Evolutionary conservation across 169 alveolate genomes (phyloP).

Genomic region (Neospora caninum): DNA sequence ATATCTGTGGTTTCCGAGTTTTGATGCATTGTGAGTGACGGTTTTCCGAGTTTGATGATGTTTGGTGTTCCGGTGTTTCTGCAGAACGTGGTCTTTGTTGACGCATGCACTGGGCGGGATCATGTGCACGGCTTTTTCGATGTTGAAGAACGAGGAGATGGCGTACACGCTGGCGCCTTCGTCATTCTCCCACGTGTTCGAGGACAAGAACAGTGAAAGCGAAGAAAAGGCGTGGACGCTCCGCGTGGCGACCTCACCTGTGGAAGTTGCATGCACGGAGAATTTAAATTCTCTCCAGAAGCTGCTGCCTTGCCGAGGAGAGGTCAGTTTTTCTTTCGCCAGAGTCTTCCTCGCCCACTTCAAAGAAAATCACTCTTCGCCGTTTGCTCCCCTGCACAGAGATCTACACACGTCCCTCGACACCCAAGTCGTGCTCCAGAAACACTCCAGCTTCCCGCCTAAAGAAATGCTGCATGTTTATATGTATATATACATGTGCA

Average conservation of each 20-base stretch:
- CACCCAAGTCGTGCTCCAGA: too few relatives aligned
- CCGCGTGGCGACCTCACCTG: background rate
- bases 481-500: too few relatives aligned
- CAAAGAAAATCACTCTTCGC: too few relatives aligned
- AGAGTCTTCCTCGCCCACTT: background rate
- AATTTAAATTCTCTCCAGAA: conserved; percentile 9
- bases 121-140: conserved; percentile 5
- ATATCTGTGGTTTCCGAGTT: background rate
- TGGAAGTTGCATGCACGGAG: conserved; percentile 29
- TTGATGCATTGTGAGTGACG: too few relatives aligned
- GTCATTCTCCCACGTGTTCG: background rate
- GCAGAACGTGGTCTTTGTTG: conserved; percentile 27
- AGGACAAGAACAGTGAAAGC: background rate
- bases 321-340: background rate
- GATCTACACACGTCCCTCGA: too few relatives aligned
- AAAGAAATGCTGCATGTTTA: too few relatives aligned
- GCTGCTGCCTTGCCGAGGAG: conserved; percentile 39
- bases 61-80: background rate
- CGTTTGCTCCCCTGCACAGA: too few relatives aligned
- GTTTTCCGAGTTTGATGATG: background rate
- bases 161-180: background rate
- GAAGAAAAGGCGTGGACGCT: background rate
- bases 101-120: conserved; percentile 7
- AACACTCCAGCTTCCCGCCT: too few relatives aligned
- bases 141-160: conserved; percentile 10